These are phyloP conservation scores for Aspergillus fijiensis DNA, from an alignment of 2,329 filamentous ascomycete genomes.

Conservation along the genomic window DNA sequence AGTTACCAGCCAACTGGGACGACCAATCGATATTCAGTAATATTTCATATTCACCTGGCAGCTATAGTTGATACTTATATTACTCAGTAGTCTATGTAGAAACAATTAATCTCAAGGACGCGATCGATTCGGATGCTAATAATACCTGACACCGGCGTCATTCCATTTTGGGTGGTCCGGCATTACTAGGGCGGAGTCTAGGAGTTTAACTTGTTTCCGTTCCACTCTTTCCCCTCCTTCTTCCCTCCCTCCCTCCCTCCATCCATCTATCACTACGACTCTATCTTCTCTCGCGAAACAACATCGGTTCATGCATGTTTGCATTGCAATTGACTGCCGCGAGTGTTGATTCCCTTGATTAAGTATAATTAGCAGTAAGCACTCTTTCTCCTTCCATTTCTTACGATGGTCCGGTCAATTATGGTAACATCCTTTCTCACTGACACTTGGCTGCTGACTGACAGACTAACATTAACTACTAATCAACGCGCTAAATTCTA, in stretches of 20 bases:
- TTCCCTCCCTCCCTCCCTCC: background rate
- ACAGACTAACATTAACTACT: background rate
- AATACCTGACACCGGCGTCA: background rate
- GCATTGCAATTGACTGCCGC: constrained; percentile 2
- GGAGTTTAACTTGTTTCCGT: background rate
- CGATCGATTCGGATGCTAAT: too few relatives aligned
- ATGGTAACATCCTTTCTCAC: background rate
- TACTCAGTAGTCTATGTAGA: too few relatives aligned
- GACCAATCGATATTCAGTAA: background rate
- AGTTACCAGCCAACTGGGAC: background rate
- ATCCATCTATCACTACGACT: background rate
- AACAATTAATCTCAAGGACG: too few relatives aligned
- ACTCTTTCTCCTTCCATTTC: background rate
- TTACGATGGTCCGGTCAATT: background rate
- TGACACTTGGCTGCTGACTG: background rate
- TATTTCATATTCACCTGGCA: too few relatives aligned
- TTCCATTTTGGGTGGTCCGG: background rate
- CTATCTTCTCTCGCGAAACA: constrained; percentile 12
- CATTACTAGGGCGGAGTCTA: background rate
- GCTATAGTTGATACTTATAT: too few relatives aligned
- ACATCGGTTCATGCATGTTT: constrained; percentile 23
- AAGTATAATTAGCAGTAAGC: background rate
- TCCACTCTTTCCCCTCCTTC: background rate
- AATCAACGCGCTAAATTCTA: background rate
- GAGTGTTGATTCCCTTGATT: background rate